These are phyloP conservation scores for Aspergillus jensenii DNA, from an alignment of 2,329 filamentous ascomycete species.

Conservation along the genomic window DNA sequence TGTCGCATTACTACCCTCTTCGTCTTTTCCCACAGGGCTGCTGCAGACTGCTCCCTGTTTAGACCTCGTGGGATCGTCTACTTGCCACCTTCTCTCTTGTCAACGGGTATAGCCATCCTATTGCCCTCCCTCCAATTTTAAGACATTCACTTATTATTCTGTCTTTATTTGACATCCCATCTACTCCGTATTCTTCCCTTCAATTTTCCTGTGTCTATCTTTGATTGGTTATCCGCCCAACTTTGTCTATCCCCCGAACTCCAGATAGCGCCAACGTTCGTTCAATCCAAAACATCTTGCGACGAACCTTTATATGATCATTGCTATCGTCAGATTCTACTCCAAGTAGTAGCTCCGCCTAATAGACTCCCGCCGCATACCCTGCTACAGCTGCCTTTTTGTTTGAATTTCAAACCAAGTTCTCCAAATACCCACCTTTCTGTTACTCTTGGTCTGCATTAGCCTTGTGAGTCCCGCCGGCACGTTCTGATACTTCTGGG, in stretches of 20 bases:
- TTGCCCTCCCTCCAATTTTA: constrained; percentile 7
- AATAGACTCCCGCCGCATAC: constrained; percentile 5
- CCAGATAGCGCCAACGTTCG: constrained; percentile 2
- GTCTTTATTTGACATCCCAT: not conserved
- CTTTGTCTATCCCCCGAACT: not conserved
- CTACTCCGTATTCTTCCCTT: constrained; percentile 1
- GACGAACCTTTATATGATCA: constrained; percentile 12
- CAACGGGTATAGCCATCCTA: constrained; percentile 6
- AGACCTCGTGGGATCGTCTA: constrained; percentile 7
- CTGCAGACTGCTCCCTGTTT: constrained; percentile 8
- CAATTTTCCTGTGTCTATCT: not conserved
- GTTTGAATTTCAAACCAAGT: constrained; percentile 8
- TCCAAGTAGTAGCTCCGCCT: constrained; percentile 4
- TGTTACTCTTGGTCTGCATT: constrained; percentile 2
- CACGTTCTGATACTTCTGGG: constrained; percentile 9
- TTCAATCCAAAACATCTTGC: constrained; percentile 4
- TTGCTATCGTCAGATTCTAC: constrained; percentile 1
- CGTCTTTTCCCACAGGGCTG: constrained; percentile 11
- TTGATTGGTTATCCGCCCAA: constrained; percentile 2
- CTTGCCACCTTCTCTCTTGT: constrained; percentile 15
- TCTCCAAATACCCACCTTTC: constrained; percentile 12
- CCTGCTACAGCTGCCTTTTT: constrained; percentile 8
- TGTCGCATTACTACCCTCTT: not conserved
- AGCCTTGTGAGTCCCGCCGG: constrained; percentile 9
- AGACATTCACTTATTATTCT: constrained; percentile 4